These are phyloP conservation scores for Crithidia acanthocephali DNA, from an alignment of 208 protist species.

Conservation along the genomic window DNA sequence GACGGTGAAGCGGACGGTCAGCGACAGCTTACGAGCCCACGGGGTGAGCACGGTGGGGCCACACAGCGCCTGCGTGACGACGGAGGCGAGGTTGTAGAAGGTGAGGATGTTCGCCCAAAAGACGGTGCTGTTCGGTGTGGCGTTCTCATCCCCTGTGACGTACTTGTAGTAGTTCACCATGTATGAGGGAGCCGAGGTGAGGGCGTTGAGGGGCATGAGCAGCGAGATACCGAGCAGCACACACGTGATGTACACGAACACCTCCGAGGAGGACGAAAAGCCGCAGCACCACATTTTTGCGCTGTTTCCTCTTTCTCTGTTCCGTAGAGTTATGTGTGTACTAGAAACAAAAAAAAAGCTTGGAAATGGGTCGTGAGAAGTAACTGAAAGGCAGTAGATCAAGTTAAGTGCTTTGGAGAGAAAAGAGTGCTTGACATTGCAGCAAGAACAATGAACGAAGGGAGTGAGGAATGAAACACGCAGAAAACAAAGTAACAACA, in stretches of 20 bases:
- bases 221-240: slow-evolving; percentile 83
- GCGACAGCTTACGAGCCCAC: slow-evolving; percentile 51
- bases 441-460: too few species aligned
- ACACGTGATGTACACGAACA: slow-evolving; percentile 80
- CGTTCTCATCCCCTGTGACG: slow-evolving; percentile 52
- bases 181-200: slow-evolving; percentile 82
- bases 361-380: too few species aligned
- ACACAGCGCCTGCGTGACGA: slow-evolving; percentile 68
- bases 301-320: slow-evolving; percentile 12
- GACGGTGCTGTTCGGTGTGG: slow-evolving; percentile 40
- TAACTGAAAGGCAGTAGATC: too few species aligned
- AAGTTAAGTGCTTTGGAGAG: too few species aligned
- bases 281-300: slow-evolving; percentile 32
- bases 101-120: slow-evolving; percentile 84
- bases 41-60: slow-evolving; percentile 72
- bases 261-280: slow-evolving; percentile 51
- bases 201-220: slow-evolving; percentile 89
- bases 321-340: background rate
- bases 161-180: slow-evolving; percentile 89
- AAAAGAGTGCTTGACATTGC: too few species aligned
- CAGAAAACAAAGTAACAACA: too few species aligned
- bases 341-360: slow-evolving; percentile 1
- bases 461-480: too few species aligned
- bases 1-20: slow-evolving; percentile 56
- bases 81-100: slow-evolving; percentile 80